Conservation (phyloP, 495 filamentous ascomycete species). For the Aspergillus olivimuriae region DNA sequence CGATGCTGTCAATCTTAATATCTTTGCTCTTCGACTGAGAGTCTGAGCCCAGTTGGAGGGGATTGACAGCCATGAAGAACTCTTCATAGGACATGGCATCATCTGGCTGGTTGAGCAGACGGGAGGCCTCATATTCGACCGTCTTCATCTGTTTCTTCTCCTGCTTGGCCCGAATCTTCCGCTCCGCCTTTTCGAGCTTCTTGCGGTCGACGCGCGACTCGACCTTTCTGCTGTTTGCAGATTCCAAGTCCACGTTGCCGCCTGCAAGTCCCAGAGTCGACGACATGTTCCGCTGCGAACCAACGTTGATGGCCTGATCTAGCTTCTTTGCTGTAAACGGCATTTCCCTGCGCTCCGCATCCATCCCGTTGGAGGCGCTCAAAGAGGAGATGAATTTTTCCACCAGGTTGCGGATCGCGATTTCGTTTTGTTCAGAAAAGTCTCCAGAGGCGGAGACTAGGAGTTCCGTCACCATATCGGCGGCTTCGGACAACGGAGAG, state of each 20-base stretch:
- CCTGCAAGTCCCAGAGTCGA: constrained; percentile 86
- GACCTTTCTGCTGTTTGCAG: constrained; percentile 83
- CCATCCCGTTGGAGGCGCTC: constrained; percentile 62
- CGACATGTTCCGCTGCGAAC: constrained; percentile 88
- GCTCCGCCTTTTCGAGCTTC: constrained; percentile 98
- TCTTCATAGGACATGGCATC: constrained; percentile 95
- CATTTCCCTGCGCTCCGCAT: constrained; percentile 61
- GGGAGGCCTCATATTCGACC: constrained; percentile 94
- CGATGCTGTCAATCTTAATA: constrained; percentile 94
- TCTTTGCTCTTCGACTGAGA: constrained; percentile 87
- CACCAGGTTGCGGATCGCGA: constrained; percentile 75
- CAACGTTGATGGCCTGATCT: constrained; percentile 93
- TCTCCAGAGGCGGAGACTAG: constrained; percentile 88
- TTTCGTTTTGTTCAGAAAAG: constrained; percentile 60
- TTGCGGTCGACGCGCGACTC: constrained; percentile 97
- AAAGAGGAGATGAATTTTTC: constrained; percentile 83
- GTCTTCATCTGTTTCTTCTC: constrained; percentile 97
- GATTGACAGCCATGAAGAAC: constrained; percentile 99
- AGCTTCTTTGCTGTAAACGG: constrained; percentile 74
- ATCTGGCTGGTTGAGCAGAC: constrained; percentile 74
- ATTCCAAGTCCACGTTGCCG: constrained; percentile 84
- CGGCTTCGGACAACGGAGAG: constrained; percentile 79
- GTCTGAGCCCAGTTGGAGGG: constrained; percentile 78
- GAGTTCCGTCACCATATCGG: constrained; percentile 73
- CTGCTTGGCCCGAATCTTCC: constrained; percentile 97